phyloP scores from a whole-genome alignment of 352 stramenopile species.

The Phytophthora kernoviae region DNA sequence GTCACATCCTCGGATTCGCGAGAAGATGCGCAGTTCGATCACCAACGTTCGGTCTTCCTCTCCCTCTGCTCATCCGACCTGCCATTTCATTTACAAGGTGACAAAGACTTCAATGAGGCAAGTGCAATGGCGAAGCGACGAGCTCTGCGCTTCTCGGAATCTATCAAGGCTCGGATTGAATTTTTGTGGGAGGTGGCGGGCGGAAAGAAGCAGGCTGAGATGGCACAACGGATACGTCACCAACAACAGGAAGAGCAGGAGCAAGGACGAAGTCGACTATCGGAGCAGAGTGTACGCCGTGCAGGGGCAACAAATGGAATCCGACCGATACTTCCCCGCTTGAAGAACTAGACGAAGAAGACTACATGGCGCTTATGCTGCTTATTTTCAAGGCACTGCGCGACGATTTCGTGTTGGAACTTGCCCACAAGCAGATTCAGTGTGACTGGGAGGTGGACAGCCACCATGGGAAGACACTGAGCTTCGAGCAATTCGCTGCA shows the following conservation, averaged over 20 bases:
- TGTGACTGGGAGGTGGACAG: slow-evolving; percentile 86
- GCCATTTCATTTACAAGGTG: slow-evolving; percentile 80
- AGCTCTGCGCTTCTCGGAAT: slow-evolving; percentile 53
- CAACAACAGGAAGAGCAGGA: slow-evolving; percentile 20
- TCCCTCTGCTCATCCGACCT: slow-evolving; percentile 32
- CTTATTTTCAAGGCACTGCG: slow-evolving; percentile 81
- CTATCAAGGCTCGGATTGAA: slow-evolving; percentile 47
- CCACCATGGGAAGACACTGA: slow-evolving; percentile 54
- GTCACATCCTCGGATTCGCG: slow-evolving; percentile 47
- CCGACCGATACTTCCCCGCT: slow-evolving; percentile 15
- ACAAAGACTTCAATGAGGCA: slow-evolving; percentile 68
- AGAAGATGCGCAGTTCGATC: slow-evolving; percentile 70
- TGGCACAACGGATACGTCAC: slow-evolving; percentile 26
- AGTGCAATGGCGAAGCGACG: slow-evolving; percentile 57
- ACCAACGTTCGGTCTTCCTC: slow-evolving; percentile 51
- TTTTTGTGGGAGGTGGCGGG: slow-evolving; percentile 74
- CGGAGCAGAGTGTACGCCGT: slow-evolving; percentile 26
- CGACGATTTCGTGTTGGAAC: slow-evolving; percentile 66
- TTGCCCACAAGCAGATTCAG: slow-evolving; percentile 64
- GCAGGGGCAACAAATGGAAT: slow-evolving; percentile 1
- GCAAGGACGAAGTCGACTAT: slow-evolving; percentile 6
- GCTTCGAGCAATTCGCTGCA: slow-evolving; percentile 67
- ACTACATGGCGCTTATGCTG: slow-evolving; percentile 79
- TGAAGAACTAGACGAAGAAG: slow-evolving; percentile 51
- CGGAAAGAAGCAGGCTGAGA: slow-evolving; percentile 39